Percentiles rank a stretch among this genome's conserved stretches.
Evolutionary conservation across 2,329 filamentous ascomycete species (phyloP).

Genomic region (Gnomoniopsis smithogilvyi): DNA sequence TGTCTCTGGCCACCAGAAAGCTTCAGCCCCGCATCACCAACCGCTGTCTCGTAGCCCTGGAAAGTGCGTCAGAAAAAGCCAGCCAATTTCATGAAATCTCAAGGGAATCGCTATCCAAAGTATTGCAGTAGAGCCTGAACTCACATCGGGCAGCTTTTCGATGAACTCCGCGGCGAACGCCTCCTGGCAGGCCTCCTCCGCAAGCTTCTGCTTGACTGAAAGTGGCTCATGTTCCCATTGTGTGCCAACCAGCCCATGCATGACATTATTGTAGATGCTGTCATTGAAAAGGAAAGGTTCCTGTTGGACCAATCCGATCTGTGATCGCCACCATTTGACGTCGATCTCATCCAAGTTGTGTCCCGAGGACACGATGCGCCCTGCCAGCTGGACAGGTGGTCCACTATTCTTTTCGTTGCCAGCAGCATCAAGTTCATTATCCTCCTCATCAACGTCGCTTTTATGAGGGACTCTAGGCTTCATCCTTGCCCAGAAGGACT

Average conservation of each 20-base stretch:
- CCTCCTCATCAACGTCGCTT: conserved; percentile 27
- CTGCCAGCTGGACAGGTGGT: conserved; percentile 32
- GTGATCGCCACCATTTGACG: conserved; percentile 54
- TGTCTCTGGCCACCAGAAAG: conserved; percentile 64
- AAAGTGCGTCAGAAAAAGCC: conserved; percentile 10
- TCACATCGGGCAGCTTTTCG: conserved; percentile 53
- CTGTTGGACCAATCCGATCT: conserved; percentile 41
- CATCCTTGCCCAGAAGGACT: conserved; percentile 12
- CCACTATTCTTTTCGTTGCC: conserved; percentile 31
- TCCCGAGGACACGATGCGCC: conserved; percentile 24
- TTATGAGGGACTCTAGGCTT: conserved; percentile 19
- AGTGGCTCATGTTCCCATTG: conserved; percentile 33
- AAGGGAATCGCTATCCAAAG: too few species aligned
- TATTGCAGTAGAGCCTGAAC: too few species aligned
- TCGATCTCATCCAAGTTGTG: conserved; percentile 56
- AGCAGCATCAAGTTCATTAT: conserved; percentile 12
- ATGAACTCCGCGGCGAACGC: conserved; percentile 71
- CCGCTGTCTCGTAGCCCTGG: conserved; percentile 67
- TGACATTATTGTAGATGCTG: conserved; percentile 52
- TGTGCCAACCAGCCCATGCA: conserved; percentile 43
- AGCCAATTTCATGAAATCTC: too few species aligned
- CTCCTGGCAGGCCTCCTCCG: conserved; percentile 62
- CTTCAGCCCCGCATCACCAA: conserved; percentile 75
- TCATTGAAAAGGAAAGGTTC: conserved; percentile 44
- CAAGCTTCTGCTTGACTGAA: conserved; percentile 50